Percentiles rank a stretch among this genome's conserved stretches.
phyloP scores from a whole-genome alignment of 441 rosid species.

The Biscutella laevigata region DNA sequence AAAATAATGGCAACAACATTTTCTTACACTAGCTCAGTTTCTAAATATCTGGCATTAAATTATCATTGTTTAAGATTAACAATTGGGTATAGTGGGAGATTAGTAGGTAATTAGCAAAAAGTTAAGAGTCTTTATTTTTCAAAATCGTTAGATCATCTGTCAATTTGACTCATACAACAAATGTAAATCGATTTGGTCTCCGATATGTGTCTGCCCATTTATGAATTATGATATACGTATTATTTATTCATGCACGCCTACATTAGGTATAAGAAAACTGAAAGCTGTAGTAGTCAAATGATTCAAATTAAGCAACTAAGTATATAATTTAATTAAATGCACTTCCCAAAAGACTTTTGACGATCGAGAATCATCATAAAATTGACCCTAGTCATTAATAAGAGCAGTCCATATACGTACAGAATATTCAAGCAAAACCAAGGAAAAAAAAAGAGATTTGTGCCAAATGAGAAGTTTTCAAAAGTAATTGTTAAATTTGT shows the following conservation, averaged over 20 bases:
- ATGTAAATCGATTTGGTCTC: conserved; percentile 17
- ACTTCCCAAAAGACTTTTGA: no score
- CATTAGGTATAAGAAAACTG: neutral
- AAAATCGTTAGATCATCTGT: conserved; percentile 22
- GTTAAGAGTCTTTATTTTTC: conserved; percentile 1
- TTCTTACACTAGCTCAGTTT: neutral
- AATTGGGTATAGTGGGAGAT: conserved; percentile 22
- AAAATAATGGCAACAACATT: no score
- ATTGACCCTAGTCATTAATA: no score
- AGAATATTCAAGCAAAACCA: no score
- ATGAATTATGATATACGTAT: neutral
- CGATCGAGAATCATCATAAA: no score
- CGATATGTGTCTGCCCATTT: conserved; percentile 11
- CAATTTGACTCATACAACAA: conserved; percentile 18
- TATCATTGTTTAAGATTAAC: conserved; percentile 11
- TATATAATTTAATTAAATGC: neutral
- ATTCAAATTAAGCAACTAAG: conserved; percentile 20
- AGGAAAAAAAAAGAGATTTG: no score
- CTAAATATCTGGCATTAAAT: neutral
- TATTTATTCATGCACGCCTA: conserved; percentile 13
- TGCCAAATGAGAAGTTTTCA: no score
- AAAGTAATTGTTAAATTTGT: no score
- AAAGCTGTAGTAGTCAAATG: conserved; percentile 18
- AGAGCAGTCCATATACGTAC: no score
- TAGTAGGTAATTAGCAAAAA: conserved; percentile 19